Percentiles rank a stretch among this genome's conserved stretches.
Evolutionary conservation across 305 asterid species (phyloP).

Genomic region (Petunia hybrid): DNA sequence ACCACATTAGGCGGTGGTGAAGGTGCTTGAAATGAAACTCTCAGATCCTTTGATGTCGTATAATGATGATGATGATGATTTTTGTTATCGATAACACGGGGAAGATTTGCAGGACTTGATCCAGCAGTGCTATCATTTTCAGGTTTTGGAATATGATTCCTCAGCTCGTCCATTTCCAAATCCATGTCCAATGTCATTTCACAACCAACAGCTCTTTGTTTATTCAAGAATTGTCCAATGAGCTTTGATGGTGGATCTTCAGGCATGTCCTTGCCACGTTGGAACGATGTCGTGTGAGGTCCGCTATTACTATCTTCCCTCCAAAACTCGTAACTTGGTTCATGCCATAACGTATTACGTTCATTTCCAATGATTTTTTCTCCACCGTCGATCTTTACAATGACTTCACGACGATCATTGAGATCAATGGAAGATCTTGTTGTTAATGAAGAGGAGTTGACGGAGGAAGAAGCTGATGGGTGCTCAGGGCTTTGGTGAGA

Average conservation of each 20-base stretch:
- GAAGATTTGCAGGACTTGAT: conserved; percentile 30
- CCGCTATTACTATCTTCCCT: conserved; percentile 23
- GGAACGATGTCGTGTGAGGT: conserved; percentile 23
- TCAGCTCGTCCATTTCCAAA: conserved; percentile 77
- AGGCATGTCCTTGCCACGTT: conserved; percentile 28
- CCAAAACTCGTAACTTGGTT: conserved; percentile 62
- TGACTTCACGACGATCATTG: conserved; percentile 48
- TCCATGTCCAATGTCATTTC: conserved; percentile 73
- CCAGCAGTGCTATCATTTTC: background rate
- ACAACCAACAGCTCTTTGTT: conserved; percentile 66
- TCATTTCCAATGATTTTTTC: conserved; percentile 29
- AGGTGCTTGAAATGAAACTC: conserved; percentile 47
- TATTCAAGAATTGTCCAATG: conserved; percentile 68
- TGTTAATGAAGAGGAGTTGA: conserved; percentile 27
- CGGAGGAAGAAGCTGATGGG: conserved; percentile 35
- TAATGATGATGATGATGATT: conserved; percentile 19
- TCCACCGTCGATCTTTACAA: conserved; percentile 66
- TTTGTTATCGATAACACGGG: conserved; percentile 27
- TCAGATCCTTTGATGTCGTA: conserved; percentile 48
- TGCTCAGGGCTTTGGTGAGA: conserved; percentile 47
- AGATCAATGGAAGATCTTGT: conserved; percentile 36
- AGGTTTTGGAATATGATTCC: background rate
- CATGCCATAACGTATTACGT: conserved; percentile 49
- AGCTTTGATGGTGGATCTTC: conserved; percentile 75
- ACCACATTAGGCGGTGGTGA: conserved; percentile 38